Evolutionary conservation across 2,329 filamentous ascomycete species (phyloP).

Genomic region (Simplicillium aogashimaense): DNA sequence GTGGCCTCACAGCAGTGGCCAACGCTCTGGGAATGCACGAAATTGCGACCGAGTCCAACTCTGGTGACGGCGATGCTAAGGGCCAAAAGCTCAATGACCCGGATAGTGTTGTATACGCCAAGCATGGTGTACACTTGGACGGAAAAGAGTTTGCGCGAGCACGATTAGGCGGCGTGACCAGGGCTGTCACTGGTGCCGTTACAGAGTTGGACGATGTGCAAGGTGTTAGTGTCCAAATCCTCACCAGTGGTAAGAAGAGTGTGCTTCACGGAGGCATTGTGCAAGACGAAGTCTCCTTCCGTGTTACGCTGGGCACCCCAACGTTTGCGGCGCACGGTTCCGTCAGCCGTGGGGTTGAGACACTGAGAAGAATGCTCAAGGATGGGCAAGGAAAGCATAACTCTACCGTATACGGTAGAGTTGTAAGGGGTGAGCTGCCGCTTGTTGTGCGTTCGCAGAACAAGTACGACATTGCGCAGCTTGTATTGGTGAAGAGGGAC

Average conservation of each 20-base stretch:
- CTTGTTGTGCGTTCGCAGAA: slow-evolving; percentile 28
- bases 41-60: slow-evolving; percentile 31
- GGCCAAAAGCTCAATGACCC: slow-evolving; percentile 17
- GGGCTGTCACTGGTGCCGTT: slow-evolving; percentile 28
- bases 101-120: slow-evolving; percentile 23
- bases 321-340: slow-evolving; percentile 16
- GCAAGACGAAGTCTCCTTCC: slow-evolving; percentile 30
- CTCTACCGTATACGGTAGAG: slow-evolving; percentile 22
- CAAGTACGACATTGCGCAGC: slow-evolving; percentile 29
- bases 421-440: slow-evolving; percentile 24
- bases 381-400: slow-evolving; percentile 23
- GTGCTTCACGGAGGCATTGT: slow-evolving; percentile 30
- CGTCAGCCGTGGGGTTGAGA: slow-evolving; percentile 15
- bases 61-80: slow-evolving; percentile 32
- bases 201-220: slow-evolving; percentile 12
- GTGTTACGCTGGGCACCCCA: slow-evolving; percentile 25
- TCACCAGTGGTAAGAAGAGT: slow-evolving; percentile 23
- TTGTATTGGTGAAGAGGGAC: slow-evolving; percentile 26
- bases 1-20: slow-evolving; percentile 39
- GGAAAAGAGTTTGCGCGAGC: slow-evolving; percentile 29
- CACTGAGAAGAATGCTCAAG: slow-evolving; percentile 23
- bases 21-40: slow-evolving; percentile 37
- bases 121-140: slow-evolving; percentile 28
- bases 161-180: slow-evolving; percentile 31
- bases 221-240: slow-evolving; percentile 32